These are phyloP conservation scores for Hanseniaspora nectarophila DNA, from an alignment of 805 yeast species.

Conservation along the genomic window DNA sequence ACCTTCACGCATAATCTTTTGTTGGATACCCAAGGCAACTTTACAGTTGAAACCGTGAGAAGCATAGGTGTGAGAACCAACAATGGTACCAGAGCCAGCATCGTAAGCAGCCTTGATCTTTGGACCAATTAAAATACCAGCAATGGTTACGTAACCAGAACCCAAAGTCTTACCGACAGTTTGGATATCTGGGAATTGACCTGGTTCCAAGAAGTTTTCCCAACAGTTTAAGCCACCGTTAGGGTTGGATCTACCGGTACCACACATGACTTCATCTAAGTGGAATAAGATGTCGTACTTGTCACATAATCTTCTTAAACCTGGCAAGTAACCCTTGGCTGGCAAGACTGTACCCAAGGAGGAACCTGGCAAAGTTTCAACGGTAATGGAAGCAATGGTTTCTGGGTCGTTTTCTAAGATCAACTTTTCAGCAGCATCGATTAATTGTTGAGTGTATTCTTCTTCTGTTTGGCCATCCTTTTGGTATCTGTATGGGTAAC, in stretches of 20 bases:
- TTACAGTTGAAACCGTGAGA: slow-evolving; percentile 37
- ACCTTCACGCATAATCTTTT: slow-evolving; percentile 29
- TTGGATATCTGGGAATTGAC: slow-evolving; percentile 37
- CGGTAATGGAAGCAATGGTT: slow-evolving; percentile 34
- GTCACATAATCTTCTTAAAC: slow-evolving; percentile 36
- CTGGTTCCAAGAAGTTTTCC: slow-evolving; percentile 33
- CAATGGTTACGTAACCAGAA: slow-evolving; percentile 39
- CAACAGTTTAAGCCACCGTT: slow-evolving; percentile 38
- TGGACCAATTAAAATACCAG: slow-evolving; percentile 36
- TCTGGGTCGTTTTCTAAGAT: slow-evolving; percentile 35
- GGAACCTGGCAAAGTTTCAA: slow-evolving; percentile 39
- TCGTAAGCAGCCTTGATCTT: slow-evolving; percentile 31
- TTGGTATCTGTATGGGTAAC: slow-evolving; percentile 29
- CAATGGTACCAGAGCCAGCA: slow-evolving; percentile 33
- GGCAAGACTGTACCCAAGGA: slow-evolving; percentile 37
- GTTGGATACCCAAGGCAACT: slow-evolving; percentile 38
- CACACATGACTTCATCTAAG: slow-evolving; percentile 49
- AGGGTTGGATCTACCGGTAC: slow-evolving; percentile 38
- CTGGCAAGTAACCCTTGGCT: slow-evolving; percentile 38
- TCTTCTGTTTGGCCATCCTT: slow-evolving; percentile 31
- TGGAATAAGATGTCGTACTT: slow-evolving; percentile 41
- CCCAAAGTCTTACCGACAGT: slow-evolving; percentile 41
- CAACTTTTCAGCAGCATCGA: slow-evolving; percentile 34
- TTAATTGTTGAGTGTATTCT: slow-evolving; percentile 31
- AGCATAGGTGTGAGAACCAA: slow-evolving; percentile 44